Percentiles rank a stretch among this genome's conserved stretches.
Evolutionary conservation across 1,284 basidiomycete genomes (phyloP).

Genomic region (Limonomyces culmigenus): DNA sequence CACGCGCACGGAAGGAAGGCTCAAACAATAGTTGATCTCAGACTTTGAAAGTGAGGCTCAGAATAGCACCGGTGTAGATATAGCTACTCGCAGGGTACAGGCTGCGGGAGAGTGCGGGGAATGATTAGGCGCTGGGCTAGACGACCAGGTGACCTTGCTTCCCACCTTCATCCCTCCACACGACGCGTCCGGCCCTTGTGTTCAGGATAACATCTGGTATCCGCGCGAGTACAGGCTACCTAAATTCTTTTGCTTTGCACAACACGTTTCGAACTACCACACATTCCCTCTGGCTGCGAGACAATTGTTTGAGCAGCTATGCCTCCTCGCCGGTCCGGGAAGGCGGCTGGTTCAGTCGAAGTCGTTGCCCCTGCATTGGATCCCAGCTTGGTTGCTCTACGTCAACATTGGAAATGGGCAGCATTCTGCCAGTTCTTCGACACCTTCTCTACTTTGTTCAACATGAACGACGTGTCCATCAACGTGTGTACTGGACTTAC

Average conservation of each 20-base stretch:
- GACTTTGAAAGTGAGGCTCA: too few relatives aligned
- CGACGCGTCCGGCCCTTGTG: too few relatives aligned
- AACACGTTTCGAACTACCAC: background rate
- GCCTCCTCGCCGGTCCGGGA: constrained; percentile 18
- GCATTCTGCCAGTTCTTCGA: constrained; percentile 69
- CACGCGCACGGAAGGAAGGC: too few relatives aligned
- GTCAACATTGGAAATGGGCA: constrained; percentile 73
- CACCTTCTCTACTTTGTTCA: constrained; percentile 52
- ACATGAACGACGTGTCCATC: constrained; percentile 45
- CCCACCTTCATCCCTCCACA: too few relatives aligned
- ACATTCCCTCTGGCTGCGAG: constrained; percentile 5
- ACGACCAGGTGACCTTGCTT: too few relatives aligned
- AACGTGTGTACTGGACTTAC: constrained; percentile 26
- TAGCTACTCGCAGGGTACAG: too few relatives aligned
- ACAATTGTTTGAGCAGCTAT: constrained; percentile 8
- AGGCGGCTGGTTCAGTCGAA: constrained; percentile 1
- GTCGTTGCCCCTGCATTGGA: background rate
- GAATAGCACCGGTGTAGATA: too few relatives aligned
- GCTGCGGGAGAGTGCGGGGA: too few relatives aligned
- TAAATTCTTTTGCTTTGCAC: background rate
- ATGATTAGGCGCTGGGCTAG: too few relatives aligned
- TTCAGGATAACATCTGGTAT: too few relatives aligned
- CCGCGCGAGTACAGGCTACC: too few relatives aligned
- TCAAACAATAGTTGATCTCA: too few relatives aligned
- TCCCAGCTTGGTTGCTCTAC: constrained; percentile 22